Evolutionary conservation across 2,329 filamentous ascomycete species (phyloP), one percentile per base, ranked within the genome.

Genomic region (Monosporascus sp.): DNA sequence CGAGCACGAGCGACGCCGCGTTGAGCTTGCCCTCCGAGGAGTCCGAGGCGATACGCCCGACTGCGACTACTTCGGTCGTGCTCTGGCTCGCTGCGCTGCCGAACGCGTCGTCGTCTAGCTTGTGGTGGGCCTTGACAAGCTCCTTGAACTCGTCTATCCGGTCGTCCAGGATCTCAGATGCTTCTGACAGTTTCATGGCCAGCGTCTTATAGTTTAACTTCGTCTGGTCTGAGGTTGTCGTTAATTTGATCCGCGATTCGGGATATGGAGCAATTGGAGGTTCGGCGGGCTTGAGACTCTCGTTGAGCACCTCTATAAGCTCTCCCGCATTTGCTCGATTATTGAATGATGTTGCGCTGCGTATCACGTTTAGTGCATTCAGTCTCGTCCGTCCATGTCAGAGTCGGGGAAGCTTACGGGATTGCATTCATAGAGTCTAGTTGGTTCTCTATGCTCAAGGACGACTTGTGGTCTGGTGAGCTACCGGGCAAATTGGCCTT

Each of bases 121-220:
- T 77, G 70, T 96, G 83, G 59, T 91, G 78, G 52, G 87, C 82
- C 71, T 89, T 85, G 5, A 96, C 78, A 2, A 91, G 70, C n/a
- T 77, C 74, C 55, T 84, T 79, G 64, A 97, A 96, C 58, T 92
- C 91, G 63, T 97, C 91, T 74, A 99, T 97, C 62, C 91, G 82
- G 71, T 97, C 93, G 71, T 99, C 94, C 7, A 97, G 80, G 45
- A 96, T 89, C 69, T 96, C 92, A 5, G 93, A 96, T 0, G 91
- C 86, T 68, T 97, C 92, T 5, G 90, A 92, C 7, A 94, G 78
- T 65, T 96, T 96, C 91, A 97, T 96, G 2, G 90, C 88, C 78
- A 97, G 86, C 2, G 91, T 89, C 67, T 92, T 94, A 72, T 97
- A 99, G 1, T 78, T 84, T 61, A 97, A 87, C 68, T 96, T 97